A percentile compares a stretch with the other conserved stretches of the same genome.
Conservation (phyloP, 345 rosid genomes). For the Moricandia moricandioides region DNA sequence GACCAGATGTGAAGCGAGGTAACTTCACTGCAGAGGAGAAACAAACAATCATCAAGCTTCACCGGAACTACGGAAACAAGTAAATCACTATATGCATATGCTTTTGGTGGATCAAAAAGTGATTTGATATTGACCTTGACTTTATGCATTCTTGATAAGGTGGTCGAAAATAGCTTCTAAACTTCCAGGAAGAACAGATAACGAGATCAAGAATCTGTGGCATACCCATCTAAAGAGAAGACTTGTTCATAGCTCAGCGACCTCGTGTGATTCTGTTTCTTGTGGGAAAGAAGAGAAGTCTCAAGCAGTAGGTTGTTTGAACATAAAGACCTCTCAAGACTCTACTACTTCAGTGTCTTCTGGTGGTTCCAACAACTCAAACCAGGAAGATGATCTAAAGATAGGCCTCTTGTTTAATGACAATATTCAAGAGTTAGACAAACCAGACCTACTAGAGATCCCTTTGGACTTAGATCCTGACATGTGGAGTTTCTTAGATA, state of each 20-base stretch:
- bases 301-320: slow-evolving; percentile 22
- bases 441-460: slow-evolving; percentile 46
- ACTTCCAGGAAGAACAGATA: slow-evolving; percentile 85
- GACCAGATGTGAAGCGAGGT: slow-evolving; percentile 89
- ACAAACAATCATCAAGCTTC: slow-evolving; percentile 57
- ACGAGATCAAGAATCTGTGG: slow-evolving; percentile 93
- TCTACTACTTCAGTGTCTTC: slow-evolving; percentile 43
- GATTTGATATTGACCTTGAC: slow-evolving; percentile 8
- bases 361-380: slow-evolving; percentile 35
- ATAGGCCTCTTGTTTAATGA: slow-evolving; percentile 6
- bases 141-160: slow-evolving; percentile 39
- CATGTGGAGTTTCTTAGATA: slow-evolving; percentile 70
- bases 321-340: slow-evolving; percentile 33
- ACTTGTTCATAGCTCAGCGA: slow-evolving; percentile 19
- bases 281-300: slow-evolving; percentile 10
- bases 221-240: slow-evolving; percentile 81
- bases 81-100: slow-evolving; percentile 16
- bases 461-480: slow-evolving; percentile 60
- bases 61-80: slow-evolving; percentile 72
- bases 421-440: slow-evolving; percentile 57
- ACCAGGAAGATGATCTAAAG: slow-evolving; percentile 13
- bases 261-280: slow-evolving; percentile 33
- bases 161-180: slow-evolving; percentile 90
- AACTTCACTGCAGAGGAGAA: slow-evolving; percentile 77
- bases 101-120: not conserved